Percentiles rank a stretch among this genome's conserved stretches.
Conservation (phyloP, 2,329 filamentous ascomycete genomes). For the Claviceps purpurea region DNA sequence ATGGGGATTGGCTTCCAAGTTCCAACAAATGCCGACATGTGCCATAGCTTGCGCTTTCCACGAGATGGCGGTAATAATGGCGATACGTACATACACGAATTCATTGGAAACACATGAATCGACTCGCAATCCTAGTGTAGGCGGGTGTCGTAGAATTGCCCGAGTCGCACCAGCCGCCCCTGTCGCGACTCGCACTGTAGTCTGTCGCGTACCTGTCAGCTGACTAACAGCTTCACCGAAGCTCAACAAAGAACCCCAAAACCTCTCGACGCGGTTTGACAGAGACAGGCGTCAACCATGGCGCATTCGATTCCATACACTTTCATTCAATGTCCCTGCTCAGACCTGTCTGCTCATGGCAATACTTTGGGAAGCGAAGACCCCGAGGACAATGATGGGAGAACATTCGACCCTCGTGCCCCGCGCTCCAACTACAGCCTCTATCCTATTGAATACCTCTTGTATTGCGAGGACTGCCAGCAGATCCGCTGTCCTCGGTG, state of each 20-base stretch:
- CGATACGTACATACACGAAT: too few relatives aligned
- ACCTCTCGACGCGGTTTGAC: background rate
- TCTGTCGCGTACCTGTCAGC: background rate
- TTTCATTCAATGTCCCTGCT: conserved; percentile 55
- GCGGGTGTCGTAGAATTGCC: too few relatives aligned
- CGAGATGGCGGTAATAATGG: background rate
- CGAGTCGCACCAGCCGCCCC: too few relatives aligned
- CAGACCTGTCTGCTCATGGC: conserved; percentile 29
- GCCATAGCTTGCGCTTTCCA: background rate
- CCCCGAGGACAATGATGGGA: conserved; percentile 54
- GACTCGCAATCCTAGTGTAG: too few relatives aligned
- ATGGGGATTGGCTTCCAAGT: too few relatives aligned
- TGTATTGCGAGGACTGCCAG: conserved; percentile 96
- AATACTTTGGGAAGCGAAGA: conserved; percentile 16
- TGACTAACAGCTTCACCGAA: conserved; percentile 1
- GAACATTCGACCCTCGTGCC: conserved; percentile 74
- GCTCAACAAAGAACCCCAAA: background rate
- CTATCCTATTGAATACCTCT: conserved; percentile 81
- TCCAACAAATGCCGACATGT: background rate
- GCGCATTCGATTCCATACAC: conserved; percentile 45
- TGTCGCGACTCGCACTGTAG: too few relatives aligned
- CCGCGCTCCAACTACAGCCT: conserved; percentile 81
- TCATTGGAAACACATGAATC: too few relatives aligned
- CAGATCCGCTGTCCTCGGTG: conserved; percentile 90
- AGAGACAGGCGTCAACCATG: conserved; percentile 22